Conservation (phyloP, 768 basidiomycete species). For the Leccinum disarticulatum region DNA sequence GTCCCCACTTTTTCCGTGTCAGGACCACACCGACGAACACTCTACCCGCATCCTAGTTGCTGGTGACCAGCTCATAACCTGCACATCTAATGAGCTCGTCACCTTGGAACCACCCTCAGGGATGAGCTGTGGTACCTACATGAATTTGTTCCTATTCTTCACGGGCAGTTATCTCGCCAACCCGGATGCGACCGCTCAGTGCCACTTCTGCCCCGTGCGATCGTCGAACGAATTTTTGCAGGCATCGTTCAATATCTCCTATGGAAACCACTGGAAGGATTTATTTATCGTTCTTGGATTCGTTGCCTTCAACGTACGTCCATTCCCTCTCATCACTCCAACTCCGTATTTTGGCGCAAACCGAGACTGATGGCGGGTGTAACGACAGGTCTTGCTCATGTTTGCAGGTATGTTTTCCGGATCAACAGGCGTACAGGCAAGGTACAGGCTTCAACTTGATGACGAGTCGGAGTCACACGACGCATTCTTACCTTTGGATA, state of each 20-base stretch:
- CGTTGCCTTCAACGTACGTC: slow-evolving; percentile 43
- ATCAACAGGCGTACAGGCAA: slow-evolving; percentile 15
- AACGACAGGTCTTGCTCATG: slow-evolving; percentile 26
- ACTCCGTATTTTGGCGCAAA: neutral
- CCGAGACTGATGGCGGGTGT: neutral
- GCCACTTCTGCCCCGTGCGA: slow-evolving; percentile 54
- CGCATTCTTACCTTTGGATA: neutral
- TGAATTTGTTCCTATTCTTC: slow-evolving; percentile 45
- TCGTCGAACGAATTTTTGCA: slow-evolving; percentile 47
- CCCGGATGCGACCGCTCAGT: slow-evolving; percentile 49
- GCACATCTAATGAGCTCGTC: slow-evolving; percentile 53
- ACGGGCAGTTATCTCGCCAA: slow-evolving; percentile 60
- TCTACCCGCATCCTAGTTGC: slow-evolving; percentile 31
- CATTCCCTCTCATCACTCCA: no score
- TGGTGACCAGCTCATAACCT: slow-evolving; percentile 43
- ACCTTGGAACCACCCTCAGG: slow-evolving; percentile 52
- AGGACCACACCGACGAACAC: neutral
- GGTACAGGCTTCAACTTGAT: neutral
- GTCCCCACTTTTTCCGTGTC: no score
- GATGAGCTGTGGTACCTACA: slow-evolving; percentile 51
- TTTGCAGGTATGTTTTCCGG: slow-evolving; percentile 34
- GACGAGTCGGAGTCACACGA: neutral
- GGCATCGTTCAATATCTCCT: slow-evolving; percentile 4
- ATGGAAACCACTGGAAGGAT: slow-evolving; percentile 12
- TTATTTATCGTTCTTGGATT: slow-evolving; percentile 19